Conservation (phyloP, 1,139 yeast species). For the Diutina sp. region DNA sequence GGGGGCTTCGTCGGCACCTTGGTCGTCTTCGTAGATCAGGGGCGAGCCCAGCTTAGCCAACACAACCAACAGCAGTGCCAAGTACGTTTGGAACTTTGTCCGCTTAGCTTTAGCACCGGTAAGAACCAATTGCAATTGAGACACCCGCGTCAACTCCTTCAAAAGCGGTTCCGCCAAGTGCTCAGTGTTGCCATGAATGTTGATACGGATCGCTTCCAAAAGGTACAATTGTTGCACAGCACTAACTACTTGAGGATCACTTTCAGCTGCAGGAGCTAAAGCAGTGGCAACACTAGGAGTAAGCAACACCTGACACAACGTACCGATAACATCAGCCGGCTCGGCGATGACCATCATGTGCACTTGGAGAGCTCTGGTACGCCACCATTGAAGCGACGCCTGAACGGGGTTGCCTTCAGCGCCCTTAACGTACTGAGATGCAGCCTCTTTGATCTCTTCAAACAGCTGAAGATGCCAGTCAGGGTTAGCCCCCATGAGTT, state of each 20-base stretch:
- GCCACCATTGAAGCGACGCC: slow-evolving; percentile 61
- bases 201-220: slow-evolving; percentile 55
- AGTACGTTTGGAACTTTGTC: slow-evolving; percentile 68
- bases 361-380: slow-evolving; percentile 49
- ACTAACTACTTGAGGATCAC: slow-evolving; percentile 14
- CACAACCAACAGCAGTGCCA: slow-evolving; percentile 65
- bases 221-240: slow-evolving; percentile 35
- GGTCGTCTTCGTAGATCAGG: slow-evolving; percentile 12
- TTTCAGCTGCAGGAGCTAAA: slow-evolving; percentile 16
- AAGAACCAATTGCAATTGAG: slow-evolving; percentile 51
- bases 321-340: slow-evolving; percentile 32
- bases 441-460: slow-evolving; percentile 12
- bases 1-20: slow-evolving; percentile 18
- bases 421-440: slow-evolving; percentile 6
- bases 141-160: slow-evolving; percentile 38
- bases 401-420: slow-evolving; percentile 12
- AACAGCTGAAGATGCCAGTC: slow-evolving; percentile 13
- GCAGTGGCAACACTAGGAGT: slow-evolving; percentile 18
- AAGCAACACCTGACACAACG: slow-evolving; percentile 27
- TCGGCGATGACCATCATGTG: slow-evolving; percentile 53
- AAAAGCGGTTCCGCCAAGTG: slow-evolving; percentile 40
- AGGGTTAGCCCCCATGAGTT: slow-evolving; percentile 19
- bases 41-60: slow-evolving; percentile 41
- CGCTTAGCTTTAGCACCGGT: slow-evolving; percentile 86
- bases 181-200: slow-evolving; percentile 48